Base-by-base conservation (phyloP, 257 asterid genomes). In the Solanum piurae region DNA sequence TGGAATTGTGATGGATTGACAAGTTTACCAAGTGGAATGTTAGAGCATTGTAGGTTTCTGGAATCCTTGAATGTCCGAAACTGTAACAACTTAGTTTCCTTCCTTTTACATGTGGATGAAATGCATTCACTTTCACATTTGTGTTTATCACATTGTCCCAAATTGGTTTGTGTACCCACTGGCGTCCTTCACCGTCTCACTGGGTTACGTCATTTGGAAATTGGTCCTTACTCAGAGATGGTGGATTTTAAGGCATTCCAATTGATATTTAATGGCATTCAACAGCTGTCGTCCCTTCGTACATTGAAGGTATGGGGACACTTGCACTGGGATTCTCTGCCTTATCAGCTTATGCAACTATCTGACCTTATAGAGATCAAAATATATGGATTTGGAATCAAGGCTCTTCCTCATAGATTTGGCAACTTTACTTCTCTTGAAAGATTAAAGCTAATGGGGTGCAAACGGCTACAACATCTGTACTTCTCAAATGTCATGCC, bases 331-430 rank as follows among this genome's bases (percentile, higher is more conserved):
- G 68, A 86, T 9, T 58, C 72, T 38, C 49, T 88, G 12, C 91
- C 93, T 0, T 13, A 86, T 12, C 89, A 86, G 37, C 27, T 90
- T 42, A 89, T 72, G 38, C 80, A 86, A 62, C 86, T 91, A 34
- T 33, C 90, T 71, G 42, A 86, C 18, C 86, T 89, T 9, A 72
- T 5, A 5, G 0, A 0, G 0, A 18, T 92, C 0, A 0, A 0
- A 0, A 4, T 92, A 1, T 0, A 3, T 5, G 38, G 36, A 1
- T 90, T 89, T 1, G 89, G 84, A 76, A 34, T 88, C 0, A 86
- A 89, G 75, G 68, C 34, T 23, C 86, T 92, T 20, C 91, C 91
- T 3, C 87, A 89, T 25, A 89, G 88, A 88, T 11, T 91, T 16
- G 92, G 11, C 21, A 85, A 88, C 52, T 68, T 88, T 66, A 25